phyloP scores from a whole-genome alignment of 495 filamentous ascomycete species.

The Pyrenopolyporus hunteri region DNA sequence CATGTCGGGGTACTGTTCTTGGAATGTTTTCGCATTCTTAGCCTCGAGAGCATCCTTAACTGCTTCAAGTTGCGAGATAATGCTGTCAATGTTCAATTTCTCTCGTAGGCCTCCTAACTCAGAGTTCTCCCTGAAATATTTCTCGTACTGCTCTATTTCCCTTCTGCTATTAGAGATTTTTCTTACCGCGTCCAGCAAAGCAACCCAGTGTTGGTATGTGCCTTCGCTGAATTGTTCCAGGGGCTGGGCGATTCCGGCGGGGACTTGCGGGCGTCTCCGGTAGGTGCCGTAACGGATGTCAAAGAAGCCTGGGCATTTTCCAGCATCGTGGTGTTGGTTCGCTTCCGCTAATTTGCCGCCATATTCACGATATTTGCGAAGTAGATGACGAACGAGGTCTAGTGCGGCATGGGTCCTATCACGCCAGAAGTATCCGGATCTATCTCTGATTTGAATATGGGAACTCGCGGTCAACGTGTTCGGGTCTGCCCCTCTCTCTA shows the following conservation, averaged over 20 bases:
- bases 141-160: slow-evolving; percentile 38
- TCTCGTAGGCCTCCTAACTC: slow-evolving; percentile 48
- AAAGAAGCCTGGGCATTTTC: slow-evolving; percentile 11
- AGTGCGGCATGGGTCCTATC: slow-evolving; percentile 55
- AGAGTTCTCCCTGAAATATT: slow-evolving; percentile 33
- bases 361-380: slow-evolving; percentile 55
- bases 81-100: slow-evolving; percentile 55
- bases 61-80: slow-evolving; percentile 57
- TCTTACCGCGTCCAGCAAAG: slow-evolving; percentile 45
- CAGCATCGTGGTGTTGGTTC: not conserved
- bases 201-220: slow-evolving; percentile 60
- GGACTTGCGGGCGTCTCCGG: slow-evolving; percentile 10
- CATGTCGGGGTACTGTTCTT: slow-evolving; percentile 64
- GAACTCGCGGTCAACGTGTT: slow-evolving; percentile 58
- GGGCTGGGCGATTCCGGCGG: slow-evolving; percentile 44
- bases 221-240: slow-evolving; percentile 51
- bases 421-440: no score
- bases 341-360: slow-evolving; percentile 36
- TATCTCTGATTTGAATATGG: no score
- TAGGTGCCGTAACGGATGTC: not conserved
- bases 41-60: slow-evolving; percentile 59
- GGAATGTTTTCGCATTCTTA: slow-evolving; percentile 67
- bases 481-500: slow-evolving; percentile 64
- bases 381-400: slow-evolving; percentile 59
- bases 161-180: slow-evolving; percentile 13